A percentile compares a stretch with the other conserved stretches of the same genome.
phyloP scores from a whole-genome alignment of 257 asterid genomes.

The Ilex aquifolium region DNA sequence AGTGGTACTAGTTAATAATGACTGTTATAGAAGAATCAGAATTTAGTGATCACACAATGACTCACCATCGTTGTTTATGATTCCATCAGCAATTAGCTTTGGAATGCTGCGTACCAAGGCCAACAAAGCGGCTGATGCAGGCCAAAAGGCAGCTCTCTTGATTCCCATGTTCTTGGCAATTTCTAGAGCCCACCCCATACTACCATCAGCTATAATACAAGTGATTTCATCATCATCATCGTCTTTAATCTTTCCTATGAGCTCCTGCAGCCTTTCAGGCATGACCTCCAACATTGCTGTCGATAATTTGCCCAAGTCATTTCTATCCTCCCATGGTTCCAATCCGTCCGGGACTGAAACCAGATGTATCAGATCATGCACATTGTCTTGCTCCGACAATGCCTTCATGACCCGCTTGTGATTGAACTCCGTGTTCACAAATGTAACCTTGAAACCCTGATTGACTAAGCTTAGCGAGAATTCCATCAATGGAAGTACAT shows the following conservation, averaged over 20 bases:
- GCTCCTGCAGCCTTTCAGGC: constrained; percentile 45
- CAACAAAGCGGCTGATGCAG: constrained; percentile 32
- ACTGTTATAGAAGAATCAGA: too few species aligned
- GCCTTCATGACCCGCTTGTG: constrained; percentile 33
- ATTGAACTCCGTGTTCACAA: constrained; percentile 34
- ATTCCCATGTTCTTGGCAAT: constrained; percentile 40
- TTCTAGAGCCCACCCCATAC: constrained; percentile 38
- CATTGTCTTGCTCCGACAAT: constrained; percentile 13
- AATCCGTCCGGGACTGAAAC: constrained; percentile 64
- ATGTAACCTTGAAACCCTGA: constrained; percentile 37
- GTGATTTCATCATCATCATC: constrained; percentile 24
- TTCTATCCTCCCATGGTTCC: constrained; percentile 49
- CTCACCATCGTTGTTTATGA: constrained; percentile 41
- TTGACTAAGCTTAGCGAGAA: constrained; percentile 37
- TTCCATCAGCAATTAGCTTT: constrained; percentile 43
- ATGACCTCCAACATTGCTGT: constrained; percentile 22
- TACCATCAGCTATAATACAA: constrained; percentile 42
- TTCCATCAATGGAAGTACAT: constrained; percentile 44
- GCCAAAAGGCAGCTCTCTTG: constrained; percentile 35
- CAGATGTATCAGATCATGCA: constrained; percentile 22
- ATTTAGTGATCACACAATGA: too few species aligned
- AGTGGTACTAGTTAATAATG: too few species aligned
- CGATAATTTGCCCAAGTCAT: constrained; percentile 26
- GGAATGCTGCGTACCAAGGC: constrained; percentile 23
- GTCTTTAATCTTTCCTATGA: constrained; percentile 25